A percentile compares a stretch with the other conserved stretches of the same genome.
These are phyloP conservation scores for Oryza meyeriana DNA, from an alignment of 176 grass and related monocot species.

Conservation along the genomic window DNA sequence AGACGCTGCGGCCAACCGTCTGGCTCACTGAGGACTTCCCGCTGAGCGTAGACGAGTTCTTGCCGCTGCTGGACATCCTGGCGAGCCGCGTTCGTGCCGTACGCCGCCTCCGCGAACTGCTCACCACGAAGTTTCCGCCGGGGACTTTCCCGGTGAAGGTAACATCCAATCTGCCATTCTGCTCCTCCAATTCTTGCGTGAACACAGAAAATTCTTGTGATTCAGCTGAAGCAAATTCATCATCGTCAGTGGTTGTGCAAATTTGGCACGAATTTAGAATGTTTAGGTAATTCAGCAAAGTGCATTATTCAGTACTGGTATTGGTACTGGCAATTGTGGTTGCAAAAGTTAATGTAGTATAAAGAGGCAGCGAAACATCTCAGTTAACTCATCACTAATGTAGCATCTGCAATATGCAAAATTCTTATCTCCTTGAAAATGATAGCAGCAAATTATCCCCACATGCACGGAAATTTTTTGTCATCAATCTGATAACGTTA, in stretches of 20 bases:
- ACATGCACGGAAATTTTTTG: background rate
- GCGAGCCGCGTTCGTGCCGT: slow-evolving; percentile 81
- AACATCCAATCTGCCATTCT: slow-evolving; percentile 11
- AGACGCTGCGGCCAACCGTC: slow-evolving; percentile 80
- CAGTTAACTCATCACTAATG: background rate
- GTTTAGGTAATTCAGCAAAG: background rate
- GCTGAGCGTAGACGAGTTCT: slow-evolving; percentile 79
- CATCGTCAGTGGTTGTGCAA: background rate
- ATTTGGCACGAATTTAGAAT: background rate
- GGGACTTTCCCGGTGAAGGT: slow-evolving; percentile 99
- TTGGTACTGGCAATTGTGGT: background rate
- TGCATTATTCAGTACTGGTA: background rate
- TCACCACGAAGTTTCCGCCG: slow-evolving; percentile 88
- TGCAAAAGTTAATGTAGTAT: background rate
- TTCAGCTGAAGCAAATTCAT: background rate
- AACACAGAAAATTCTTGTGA: background rate
- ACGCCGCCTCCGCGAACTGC: slow-evolving; percentile 81
- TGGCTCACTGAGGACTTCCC: slow-evolving; percentile 98
- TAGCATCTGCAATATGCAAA: background rate
- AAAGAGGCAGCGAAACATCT: background rate
- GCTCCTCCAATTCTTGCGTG: background rate
- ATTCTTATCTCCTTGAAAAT: background rate
- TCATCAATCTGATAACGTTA: background rate
- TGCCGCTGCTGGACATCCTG: slow-evolving; percentile 93
- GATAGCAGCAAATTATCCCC: background rate